phyloP scores from a whole-genome alignment of 2,329 filamentous ascomycete genomes.

The Neodidymelliopsis sp. region DNA sequence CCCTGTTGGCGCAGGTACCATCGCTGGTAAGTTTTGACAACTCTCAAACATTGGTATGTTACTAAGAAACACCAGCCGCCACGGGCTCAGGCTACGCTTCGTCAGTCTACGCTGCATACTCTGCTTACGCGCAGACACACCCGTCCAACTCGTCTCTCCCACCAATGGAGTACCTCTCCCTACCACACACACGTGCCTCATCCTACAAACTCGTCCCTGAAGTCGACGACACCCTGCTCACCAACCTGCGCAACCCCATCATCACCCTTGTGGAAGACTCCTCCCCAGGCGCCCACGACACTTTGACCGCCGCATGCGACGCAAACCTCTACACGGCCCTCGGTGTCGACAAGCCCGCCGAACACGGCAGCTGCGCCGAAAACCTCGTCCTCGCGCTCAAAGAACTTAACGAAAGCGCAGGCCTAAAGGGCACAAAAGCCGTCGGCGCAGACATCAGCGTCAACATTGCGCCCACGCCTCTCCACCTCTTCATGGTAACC shows the following conservation, averaged over 20 bases:
- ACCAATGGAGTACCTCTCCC: slow-evolving; percentile 58
- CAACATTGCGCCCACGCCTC: slow-evolving; percentile 56
- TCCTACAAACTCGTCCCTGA: slow-evolving; percentile 53
- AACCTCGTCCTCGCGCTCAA: slow-evolving; percentile 59
- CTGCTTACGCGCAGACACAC: slow-evolving; percentile 52
- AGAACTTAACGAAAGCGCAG: slow-evolving; percentile 56
- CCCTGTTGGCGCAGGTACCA: slow-evolving; percentile 57
- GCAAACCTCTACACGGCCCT: slow-evolving; percentile 53
- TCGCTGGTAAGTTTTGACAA: slow-evolving; percentile 45
- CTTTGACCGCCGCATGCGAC: slow-evolving; percentile 58
- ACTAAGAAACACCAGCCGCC: slow-evolving; percentile 44
- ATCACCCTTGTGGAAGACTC: slow-evolving; percentile 57
- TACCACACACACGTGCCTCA: slow-evolving; percentile 54
- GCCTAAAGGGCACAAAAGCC: slow-evolving; percentile 55
- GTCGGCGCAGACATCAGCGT: slow-evolving; percentile 58
- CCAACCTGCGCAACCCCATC: slow-evolving; percentile 57
- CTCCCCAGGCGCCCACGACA: slow-evolving; percentile 55
- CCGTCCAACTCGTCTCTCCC: slow-evolving; percentile 42
- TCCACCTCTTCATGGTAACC: slow-evolving; percentile 54
- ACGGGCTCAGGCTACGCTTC: slow-evolving; percentile 58
- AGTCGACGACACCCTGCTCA: slow-evolving; percentile 53
- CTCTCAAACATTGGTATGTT: no score
- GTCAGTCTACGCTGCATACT: slow-evolving; percentile 58
- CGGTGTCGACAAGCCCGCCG: slow-evolving; percentile 53
- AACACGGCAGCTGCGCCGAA: slow-evolving; percentile 58